A percentile compares a stretch with the other conserved stretches of the same genome.
Evolutionary conservation across 2,329 filamentous ascomycete species (phyloP).

Genomic region (Ophiostoma perfectum): DNA sequence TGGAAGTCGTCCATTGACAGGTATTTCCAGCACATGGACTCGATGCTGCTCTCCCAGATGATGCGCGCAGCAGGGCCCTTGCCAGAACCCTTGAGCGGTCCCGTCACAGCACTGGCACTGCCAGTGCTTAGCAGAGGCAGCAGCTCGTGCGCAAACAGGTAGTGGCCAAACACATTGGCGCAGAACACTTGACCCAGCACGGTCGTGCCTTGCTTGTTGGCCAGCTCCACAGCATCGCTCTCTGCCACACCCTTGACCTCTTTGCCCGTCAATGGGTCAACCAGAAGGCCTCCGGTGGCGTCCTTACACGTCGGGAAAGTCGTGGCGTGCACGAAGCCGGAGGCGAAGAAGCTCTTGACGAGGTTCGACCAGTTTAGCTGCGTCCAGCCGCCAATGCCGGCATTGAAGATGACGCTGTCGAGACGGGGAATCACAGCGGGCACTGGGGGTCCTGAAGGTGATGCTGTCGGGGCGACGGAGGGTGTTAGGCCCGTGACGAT

Average conservation of each 20-base stretch:
- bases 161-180: slow-evolving; percentile 93
- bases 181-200: slow-evolving; percentile 76
- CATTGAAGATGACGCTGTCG: slow-evolving; percentile 77
- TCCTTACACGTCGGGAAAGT: slow-evolving; percentile 78
- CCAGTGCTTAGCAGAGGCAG: slow-evolving; percentile 58
- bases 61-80: slow-evolving; percentile 54
- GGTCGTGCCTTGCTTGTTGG: slow-evolving; percentile 41
- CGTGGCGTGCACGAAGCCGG: slow-evolving; percentile 58
- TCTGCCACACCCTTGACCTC: not conserved
- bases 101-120: slow-evolving; percentile 36
- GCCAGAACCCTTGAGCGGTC: not conserved
- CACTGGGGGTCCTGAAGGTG: not conserved
- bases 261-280: slow-evolving; percentile 42
- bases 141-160: slow-evolving; percentile 76
- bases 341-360: slow-evolving; percentile 48
- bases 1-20: slow-evolving; percentile 71
- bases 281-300: slow-evolving; percentile 43
- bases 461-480: not conserved
- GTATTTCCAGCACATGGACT: slow-evolving; percentile 47
- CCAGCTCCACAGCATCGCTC: slow-evolving; percentile 41
- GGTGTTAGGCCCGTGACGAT: slow-evolving; percentile 35
- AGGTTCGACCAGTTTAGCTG: slow-evolving; percentile 67
- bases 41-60: slow-evolving; percentile 82
- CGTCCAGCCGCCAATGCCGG: slow-evolving; percentile 80
- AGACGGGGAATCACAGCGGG: slow-evolving; percentile 58